Conservation (phyloP, 164 flowering plant genomes). For the Sextonia rubra region DNA sequence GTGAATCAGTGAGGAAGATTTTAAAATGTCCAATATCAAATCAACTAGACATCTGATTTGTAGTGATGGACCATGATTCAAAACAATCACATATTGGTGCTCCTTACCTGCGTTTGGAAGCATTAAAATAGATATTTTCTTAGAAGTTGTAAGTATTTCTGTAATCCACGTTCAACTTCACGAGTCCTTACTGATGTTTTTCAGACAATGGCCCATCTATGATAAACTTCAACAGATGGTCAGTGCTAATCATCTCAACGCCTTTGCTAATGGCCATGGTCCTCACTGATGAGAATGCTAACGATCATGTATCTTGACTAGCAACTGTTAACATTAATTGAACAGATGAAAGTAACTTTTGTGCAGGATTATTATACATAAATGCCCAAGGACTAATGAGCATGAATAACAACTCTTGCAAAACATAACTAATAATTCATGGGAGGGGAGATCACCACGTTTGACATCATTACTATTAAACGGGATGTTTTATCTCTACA, state of each 20-base stretch:
- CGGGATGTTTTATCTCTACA: constrained; percentile 12
- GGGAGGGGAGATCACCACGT: too few species aligned
- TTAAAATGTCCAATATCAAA: background rate
- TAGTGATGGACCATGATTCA: background rate
- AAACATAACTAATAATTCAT: too few species aligned
- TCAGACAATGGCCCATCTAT: background rate
- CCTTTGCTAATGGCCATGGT: background rate
- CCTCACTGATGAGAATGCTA: background rate
- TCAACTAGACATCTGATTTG: background rate
- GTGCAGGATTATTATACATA: too few species aligned
- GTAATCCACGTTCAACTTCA: background rate
- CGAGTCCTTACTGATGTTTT: background rate
- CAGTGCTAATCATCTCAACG: background rate
- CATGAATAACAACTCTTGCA: too few species aligned
- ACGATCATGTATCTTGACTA: background rate
- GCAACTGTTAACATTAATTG: background rate
- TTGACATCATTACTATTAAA: too few species aligned
- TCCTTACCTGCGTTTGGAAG: background rate
- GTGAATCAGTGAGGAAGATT: background rate
- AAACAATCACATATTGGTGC: background rate
- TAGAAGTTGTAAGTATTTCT: background rate
- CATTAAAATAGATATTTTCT: background rate
- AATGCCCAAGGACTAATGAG: too few species aligned
- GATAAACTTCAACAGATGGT: background rate
- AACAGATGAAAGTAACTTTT: too few species aligned